Conservation (phyloP, 176 grass and related monocot genomes). For the Miscanthus lutarioriparius region DNA sequence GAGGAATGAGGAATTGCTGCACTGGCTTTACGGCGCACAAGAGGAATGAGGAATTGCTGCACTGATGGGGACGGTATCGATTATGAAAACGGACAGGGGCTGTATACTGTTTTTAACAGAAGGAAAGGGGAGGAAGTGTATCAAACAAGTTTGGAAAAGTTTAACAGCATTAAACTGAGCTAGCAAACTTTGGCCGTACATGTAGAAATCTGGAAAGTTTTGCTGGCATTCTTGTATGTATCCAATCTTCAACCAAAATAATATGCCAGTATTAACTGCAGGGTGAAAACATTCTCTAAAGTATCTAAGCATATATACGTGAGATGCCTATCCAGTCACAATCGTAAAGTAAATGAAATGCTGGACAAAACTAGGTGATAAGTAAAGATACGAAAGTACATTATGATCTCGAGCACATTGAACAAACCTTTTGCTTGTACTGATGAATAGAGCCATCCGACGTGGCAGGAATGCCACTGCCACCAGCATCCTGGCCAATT, state of each 20-base stretch:
- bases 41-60: background rate
- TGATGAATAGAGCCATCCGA: slow-evolving; percentile 36
- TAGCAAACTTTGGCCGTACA: background rate
- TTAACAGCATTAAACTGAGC: background rate
- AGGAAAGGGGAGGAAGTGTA: background rate
- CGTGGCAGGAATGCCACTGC: slow-evolving; percentile 1
- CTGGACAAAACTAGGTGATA: background rate
- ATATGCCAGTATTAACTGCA: slow-evolving; percentile 3
- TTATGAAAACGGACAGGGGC: background rate
- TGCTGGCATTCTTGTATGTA: background rate
- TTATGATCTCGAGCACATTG: slow-evolving; percentile 13
- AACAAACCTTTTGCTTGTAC: slow-evolving; percentile 69
- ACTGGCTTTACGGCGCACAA: background rate
- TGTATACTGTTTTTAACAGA: background rate
- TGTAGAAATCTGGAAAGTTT: background rate
- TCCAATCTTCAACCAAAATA: background rate
- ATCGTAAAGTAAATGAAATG: background rate
- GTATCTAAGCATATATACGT: background rate
- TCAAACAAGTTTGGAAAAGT: background rate
- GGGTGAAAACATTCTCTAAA: slow-evolving; percentile 2
- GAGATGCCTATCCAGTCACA: background rate
- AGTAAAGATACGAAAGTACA: slow-evolving; percentile 1
- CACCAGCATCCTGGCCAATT: slow-evolving; percentile 26
- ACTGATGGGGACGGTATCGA: too few species aligned
- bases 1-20: background rate